These are phyloP conservation scores for Berberis vulgaris DNA, from an alignment of 164 flowering plant species.

Conservation along the genomic window DNA sequence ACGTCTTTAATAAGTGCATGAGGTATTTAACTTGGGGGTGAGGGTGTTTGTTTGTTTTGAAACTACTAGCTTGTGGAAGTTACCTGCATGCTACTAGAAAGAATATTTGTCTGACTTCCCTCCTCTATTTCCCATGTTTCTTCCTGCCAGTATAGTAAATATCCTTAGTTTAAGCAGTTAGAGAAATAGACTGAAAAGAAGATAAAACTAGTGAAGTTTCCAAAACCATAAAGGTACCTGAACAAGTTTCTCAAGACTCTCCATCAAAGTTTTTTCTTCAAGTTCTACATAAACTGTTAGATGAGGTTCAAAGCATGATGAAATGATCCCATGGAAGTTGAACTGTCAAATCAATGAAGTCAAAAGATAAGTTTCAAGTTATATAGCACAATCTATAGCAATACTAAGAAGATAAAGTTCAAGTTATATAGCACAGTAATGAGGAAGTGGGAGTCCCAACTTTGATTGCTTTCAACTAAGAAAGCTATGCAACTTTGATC, in stretches of 20 bases:
- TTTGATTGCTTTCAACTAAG: no score
- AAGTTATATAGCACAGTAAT: no score
- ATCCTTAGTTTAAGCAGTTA: not conserved
- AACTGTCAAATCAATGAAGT: constrained; percentile 47
- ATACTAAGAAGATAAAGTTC: no score
- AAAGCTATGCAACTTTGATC: no score
- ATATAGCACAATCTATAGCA: not conserved
- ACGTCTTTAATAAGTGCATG: no score
- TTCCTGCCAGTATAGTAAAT: constrained; percentile 35
- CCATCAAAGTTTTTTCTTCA: constrained; percentile 95
- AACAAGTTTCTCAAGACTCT: constrained; percentile 84
- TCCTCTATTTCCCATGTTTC: constrained; percentile 98
- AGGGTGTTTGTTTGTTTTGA: no score
- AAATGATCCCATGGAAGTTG: constrained; percentile 91
- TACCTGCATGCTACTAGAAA: constrained; percentile 98
- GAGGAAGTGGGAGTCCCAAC: no score
- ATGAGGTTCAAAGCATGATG: constrained; percentile 97
- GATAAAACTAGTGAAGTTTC: not conserved
- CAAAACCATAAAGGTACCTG: constrained; percentile 47
- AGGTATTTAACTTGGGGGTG: no score
- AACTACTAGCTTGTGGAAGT: not conserved
- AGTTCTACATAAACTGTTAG: constrained; percentile 76
- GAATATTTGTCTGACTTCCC: constrained; percentile 85
- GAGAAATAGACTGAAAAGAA: not conserved
- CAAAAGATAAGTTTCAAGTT: not conserved